Conservation (phyloP, 2,329 filamentous ascomycete species). For the Aspergillus fijiensis region DNA sequence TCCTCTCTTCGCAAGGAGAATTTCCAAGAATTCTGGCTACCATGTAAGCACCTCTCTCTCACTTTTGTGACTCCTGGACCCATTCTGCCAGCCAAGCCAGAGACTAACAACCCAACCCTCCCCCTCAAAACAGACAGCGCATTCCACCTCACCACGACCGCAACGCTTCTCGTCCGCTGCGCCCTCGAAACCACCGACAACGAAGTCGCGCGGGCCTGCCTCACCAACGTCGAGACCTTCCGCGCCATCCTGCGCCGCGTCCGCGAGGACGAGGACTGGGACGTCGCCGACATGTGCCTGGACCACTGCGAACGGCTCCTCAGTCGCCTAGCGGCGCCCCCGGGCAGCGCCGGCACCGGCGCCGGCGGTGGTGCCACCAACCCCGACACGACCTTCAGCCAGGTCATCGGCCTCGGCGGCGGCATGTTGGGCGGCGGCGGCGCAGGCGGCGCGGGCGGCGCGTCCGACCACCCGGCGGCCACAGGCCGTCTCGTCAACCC, state of each 20-base stretch:
- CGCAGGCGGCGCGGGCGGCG: slow-evolving; percentile 20
- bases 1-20: slow-evolving; percentile 48
- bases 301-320: slow-evolving; percentile 50
- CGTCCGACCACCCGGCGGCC: slow-evolving; percentile 32
- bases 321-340: slow-evolving; percentile 32
- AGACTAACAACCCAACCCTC: background rate
- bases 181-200: slow-evolving; percentile 52
- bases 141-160: slow-evolving; percentile 54
- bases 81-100: background rate
- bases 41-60: slow-evolving; percentile 32
- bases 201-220: slow-evolving; percentile 47
- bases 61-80: too few relatives aligned
- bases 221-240: slow-evolving; percentile 50
- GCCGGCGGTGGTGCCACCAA: slow-evolving; percentile 19
- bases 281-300: slow-evolving; percentile 55
- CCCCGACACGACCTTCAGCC: slow-evolving; percentile 9
- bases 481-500: slow-evolving; percentile 38
- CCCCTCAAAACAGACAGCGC: slow-evolving; percentile 44
- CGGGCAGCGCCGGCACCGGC: slow-evolving; percentile 15
- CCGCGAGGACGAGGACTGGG: slow-evolving; percentile 54
- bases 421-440: background rate
- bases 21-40: slow-evolving; percentile 55
- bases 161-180: slow-evolving; percentile 54
- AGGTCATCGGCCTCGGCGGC: background rate
- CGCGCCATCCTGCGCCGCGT: slow-evolving; percentile 50